A percentile compares a stretch with the other conserved stretches of the same genome.
Evolutionary conservation across 257 asterid species (phyloP).

Genomic region (Lavandula angustifolia): DNA sequence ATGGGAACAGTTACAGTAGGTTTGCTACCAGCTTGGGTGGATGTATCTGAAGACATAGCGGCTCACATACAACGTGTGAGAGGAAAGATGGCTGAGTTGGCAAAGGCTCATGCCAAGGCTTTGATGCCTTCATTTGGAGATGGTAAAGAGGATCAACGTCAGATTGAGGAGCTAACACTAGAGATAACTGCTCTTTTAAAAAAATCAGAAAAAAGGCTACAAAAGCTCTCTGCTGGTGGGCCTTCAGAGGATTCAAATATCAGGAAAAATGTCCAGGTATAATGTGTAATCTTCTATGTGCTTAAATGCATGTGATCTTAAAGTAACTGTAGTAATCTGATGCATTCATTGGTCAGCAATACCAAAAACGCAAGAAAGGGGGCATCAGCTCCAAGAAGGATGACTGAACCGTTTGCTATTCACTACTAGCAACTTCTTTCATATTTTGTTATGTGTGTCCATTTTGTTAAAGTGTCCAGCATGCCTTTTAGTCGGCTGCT

Average conservation of each 20-base stretch:
- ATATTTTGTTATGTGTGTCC: too few relatives aligned
- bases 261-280: constrained; percentile 98
- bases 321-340: constrained; percentile 22
- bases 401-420: too few relatives aligned
- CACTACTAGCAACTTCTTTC: too few relatives aligned
- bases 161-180: constrained; percentile 84
- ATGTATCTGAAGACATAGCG: constrained; percentile 89
- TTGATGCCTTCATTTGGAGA: constrained; percentile 99
- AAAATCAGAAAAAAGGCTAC: constrained; percentile 76
- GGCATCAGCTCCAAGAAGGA: too few relatives aligned
- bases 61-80: constrained; percentile 75
- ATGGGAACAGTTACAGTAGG: constrained; percentile 87
- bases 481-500: too few relatives aligned
- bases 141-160: constrained; percentile 94
- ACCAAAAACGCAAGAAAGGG: too few relatives aligned
- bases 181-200: constrained; percentile 84
- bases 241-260: constrained; percentile 93
- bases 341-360: too few relatives aligned
- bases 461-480: too few relatives aligned
- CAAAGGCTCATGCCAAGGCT: constrained; percentile 98
- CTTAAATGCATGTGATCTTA: constrained; percentile 14
- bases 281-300: constrained; percentile 26
- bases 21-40: constrained; percentile 98
- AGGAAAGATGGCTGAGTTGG: constrained; percentile 78
- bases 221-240: constrained; percentile 81